Evolutionary conservation across 495 filamentous ascomycete genomes (phyloP), one percentile per base, ranked within the genome.

Genomic region (Neurospora sp.): DNA sequence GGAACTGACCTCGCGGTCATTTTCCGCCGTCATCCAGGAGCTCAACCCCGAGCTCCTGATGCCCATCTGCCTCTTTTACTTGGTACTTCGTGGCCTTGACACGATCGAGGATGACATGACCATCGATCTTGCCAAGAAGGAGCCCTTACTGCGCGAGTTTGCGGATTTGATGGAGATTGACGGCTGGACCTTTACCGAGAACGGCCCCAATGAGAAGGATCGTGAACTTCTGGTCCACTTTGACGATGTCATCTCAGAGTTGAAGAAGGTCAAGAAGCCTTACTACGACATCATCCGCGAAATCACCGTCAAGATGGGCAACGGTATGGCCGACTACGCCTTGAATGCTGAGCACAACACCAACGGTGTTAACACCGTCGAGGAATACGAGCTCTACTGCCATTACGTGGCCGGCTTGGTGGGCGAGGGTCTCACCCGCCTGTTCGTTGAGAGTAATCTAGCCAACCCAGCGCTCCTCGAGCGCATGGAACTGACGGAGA

Each of bases 31-130:
- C 78, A 99, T 99, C 79, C 89, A 96, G 81, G 96, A 99, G 80
- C 86, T 99, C 18, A 93, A 97, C 78, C 93, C 94, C 0, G 95
- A 99, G 82, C 88, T 99, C 20, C 89, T 98, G 31, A 87, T 97
- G 42, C 93, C 96, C 2, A 87, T 99, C 66, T 90, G 89, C 70
- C 85, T 98, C n/a, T 99, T 99, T 87, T 99, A 99, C 83, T 86
- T 99, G 42, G 89, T 92, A 41, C 86, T 99, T 16, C 91, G 96
- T 70, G 96, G 92, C 10, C 87, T 99, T 69, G 96, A 99, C 80
- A 99, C 96, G 23, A 93, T 99, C 73, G 96, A 99, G 83, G 96
- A 99, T 87, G 96, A 99, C 82, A 98, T 97, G 89, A 97, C 96
- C 5, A 90, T 99, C 71, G 85, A 90, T 1, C 82, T 94, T 11